Conservation (phyloP, 2,329 filamentous ascomycete species). For the Microdochium bolleyi region DNA sequence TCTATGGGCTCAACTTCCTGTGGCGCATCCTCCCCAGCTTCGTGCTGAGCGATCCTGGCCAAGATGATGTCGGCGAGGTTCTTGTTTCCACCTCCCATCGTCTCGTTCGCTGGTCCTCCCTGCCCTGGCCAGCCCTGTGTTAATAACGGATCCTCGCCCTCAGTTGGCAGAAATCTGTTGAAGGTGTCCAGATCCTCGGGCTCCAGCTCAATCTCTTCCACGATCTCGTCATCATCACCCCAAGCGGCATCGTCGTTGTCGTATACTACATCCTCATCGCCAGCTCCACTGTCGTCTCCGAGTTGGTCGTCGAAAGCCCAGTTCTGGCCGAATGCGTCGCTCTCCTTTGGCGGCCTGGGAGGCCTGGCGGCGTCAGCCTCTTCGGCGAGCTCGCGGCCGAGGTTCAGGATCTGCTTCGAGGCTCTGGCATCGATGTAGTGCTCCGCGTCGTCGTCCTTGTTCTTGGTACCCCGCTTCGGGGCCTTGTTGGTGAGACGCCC, state of each 20-base stretch:
- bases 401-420: slow-evolving; percentile 79
- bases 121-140: slow-evolving; percentile 52
- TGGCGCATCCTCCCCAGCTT: slow-evolving; percentile 52
- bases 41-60: slow-evolving; percentile 87
- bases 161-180: slow-evolving; percentile 75
- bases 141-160: slow-evolving; percentile 66
- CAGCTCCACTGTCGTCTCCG: slow-evolving; percentile 37
- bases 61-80: slow-evolving; percentile 92
- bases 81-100: slow-evolving; percentile 47
- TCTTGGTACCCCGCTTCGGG: slow-evolving; percentile 62
- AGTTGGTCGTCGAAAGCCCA: slow-evolving; percentile 55
- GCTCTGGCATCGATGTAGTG: slow-evolving; percentile 81
- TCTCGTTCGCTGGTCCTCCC: slow-evolving; percentile 30
- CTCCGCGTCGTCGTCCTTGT: slow-evolving; percentile 53
- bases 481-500: slow-evolving; percentile 66
- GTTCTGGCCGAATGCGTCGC: slow-evolving; percentile 57
- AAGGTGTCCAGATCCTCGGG: slow-evolving; percentile 85
- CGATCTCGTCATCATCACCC: slow-evolving; percentile 70
- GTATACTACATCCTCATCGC: slow-evolving; percentile 58
- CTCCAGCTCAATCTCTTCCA: slow-evolving; percentile 72
- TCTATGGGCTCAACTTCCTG: slow-evolving; percentile 54
- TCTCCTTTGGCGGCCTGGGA: slow-evolving; percentile 30
- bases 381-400: slow-evolving; percentile 81
- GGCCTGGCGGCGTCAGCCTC: slow-evolving; percentile 55
- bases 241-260: slow-evolving; percentile 67